Base-by-base conservation (phyloP, 164 flowering plant genomes). In the Taxillus chinensis region DNA sequence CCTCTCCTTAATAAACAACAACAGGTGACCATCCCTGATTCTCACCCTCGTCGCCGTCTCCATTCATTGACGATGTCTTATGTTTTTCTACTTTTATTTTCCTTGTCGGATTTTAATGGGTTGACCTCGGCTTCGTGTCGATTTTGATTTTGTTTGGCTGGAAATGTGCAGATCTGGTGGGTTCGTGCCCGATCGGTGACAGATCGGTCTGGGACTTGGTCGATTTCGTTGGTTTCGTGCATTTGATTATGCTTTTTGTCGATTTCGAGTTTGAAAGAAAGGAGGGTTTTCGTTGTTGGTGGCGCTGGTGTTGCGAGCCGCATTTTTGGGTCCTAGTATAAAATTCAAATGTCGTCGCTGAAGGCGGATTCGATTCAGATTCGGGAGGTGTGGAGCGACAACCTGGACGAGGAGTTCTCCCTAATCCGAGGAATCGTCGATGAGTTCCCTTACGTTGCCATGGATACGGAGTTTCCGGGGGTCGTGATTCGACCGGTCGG, bases 381-480 rank as follows among this genome's bases (percentile, higher is more conserved):
- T 59, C 64, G 78, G 17, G 78, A 75, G 71, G 75, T 75, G 15
- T 75, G 75, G 75, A 64, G 60, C 15, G 70, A 63, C 50, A 75
- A 75, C 61, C 63, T 75, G 6, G 73, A 64, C 14, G 57, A 52
- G 39, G 78, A 75, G 45, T 67, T 76, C 41, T 69, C 39, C 10
- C 59, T 70, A 63, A 76, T 73, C 42, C 70, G 74, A 0, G 61
- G 51, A 11, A 63, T 72, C 5, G 73, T 75, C 3, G 75, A 75
- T 41, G 72, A 62, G 15, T 76, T 15, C 45, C 74, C 71, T n/a
- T 71, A 63, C 58, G 45, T 72, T 9, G 78, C 75, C 3, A 75
- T 75, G 78, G 75, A 75, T 54, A 73, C 76, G 17, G 79, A 75
- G 65, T 75, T 75, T 55, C 79, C 79, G 0, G 79, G 79, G n/a